Evolutionary conservation across 179 eudicot genomes (phyloP).

Genomic region (Drosera spatulata): DNA sequence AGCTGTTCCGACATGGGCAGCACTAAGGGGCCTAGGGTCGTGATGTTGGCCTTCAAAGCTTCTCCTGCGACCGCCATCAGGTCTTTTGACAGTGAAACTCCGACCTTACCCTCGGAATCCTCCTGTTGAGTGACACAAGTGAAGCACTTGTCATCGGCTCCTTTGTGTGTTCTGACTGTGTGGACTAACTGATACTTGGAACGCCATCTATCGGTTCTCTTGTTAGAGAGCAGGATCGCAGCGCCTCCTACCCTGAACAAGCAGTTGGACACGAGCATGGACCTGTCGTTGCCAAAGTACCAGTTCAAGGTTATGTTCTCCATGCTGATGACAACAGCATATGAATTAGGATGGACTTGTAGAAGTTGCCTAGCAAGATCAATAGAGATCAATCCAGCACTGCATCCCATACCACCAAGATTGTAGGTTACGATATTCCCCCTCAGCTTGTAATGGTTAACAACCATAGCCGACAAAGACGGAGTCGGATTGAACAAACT

Average conservation of each 20-base stretch:
- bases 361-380: conserved; percentile 15
- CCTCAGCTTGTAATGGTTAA: conserved; percentile 11
- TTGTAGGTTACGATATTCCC: conserved; percentile 11
- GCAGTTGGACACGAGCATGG: too few relatives aligned
- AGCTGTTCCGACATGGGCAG: conserved; percentile 11
- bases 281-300: too few relatives aligned
- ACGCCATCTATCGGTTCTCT: conserved; percentile 7
- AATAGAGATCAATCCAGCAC: conserved; percentile 14
- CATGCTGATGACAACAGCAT: conserved; percentile 12
- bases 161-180: conserved; percentile 10
- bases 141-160: conserved; percentile 12
- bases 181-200: conserved; percentile 10
- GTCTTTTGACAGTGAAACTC: background rate
- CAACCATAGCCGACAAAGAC: conserved; percentile 9
- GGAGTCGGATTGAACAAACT: conserved; percentile 13
- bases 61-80: conserved; percentile 10
- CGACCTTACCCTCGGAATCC: conserved; percentile 6
- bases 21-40: conserved; percentile 3
- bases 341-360: conserved; percentile 8
- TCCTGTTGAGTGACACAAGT: conserved; percentile 8
- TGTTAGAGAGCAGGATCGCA: conserved; percentile 11
- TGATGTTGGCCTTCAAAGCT: background rate
- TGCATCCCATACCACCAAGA: conserved; percentile 13
- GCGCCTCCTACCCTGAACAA: background rate
- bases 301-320: too few relatives aligned